These are phyloP conservation scores for Boletus tylopilopsis DNA, from an alignment of 768 basidiomycete species.

Conservation along the genomic window DNA sequence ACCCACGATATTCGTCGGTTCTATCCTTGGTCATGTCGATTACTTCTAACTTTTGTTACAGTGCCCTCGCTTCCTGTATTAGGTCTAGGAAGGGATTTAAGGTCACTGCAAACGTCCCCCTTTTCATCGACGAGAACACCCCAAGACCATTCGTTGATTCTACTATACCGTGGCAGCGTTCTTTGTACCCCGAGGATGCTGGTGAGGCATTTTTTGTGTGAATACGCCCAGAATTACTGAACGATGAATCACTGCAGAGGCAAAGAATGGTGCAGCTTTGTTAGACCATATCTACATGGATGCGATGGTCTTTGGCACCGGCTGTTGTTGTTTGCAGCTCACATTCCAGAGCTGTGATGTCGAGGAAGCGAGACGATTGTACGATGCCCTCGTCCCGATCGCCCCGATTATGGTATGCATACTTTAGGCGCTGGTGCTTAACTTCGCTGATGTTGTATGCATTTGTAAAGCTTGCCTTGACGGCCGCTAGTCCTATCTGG, in stretches of 20 bases:
- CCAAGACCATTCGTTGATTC: constrained; percentile 88
- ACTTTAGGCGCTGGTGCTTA: too few species aligned
- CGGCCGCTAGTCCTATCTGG: too few species aligned
- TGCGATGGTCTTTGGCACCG: too few species aligned
- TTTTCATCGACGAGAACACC: constrained; percentile 85
- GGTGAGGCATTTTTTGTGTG: constrained; percentile 44
- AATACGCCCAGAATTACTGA: constrained; percentile 8
- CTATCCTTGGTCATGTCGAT: constrained; percentile 5
- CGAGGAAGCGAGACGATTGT: too few species aligned
- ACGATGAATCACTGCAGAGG: not conserved
- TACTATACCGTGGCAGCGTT: constrained; percentile 83
- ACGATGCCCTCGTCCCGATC: too few species aligned
- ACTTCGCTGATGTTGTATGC: too few species aligned
- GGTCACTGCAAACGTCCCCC: constrained; percentile 90
- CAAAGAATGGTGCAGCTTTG: too few species aligned
- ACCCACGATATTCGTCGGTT: constrained; percentile 94
- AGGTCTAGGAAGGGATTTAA: constrained; percentile 84
- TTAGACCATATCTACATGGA: too few species aligned
- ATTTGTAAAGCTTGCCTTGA: too few species aligned
- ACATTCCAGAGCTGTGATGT: too few species aligned
- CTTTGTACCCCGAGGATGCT: constrained; percentile 46
- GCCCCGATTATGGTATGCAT: too few species aligned
- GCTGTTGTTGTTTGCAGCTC: too few species aligned
- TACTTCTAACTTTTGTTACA: constrained; percentile 34
- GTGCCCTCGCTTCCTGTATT: constrained; percentile 94